Conservation (phyloP, 306 rosid species). For the Medicago lupulina region DNA sequence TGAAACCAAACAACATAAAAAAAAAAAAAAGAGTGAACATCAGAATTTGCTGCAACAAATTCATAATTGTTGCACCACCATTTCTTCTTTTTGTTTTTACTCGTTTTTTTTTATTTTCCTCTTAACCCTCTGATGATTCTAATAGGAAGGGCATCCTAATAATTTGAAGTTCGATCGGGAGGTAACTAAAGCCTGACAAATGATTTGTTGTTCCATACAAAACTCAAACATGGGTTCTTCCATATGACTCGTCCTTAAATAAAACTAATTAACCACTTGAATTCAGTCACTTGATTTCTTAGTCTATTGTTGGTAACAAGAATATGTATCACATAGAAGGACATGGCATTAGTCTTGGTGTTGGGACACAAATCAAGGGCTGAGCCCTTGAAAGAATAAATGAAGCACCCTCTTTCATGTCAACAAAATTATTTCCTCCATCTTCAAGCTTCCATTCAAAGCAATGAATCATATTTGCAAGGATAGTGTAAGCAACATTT, state of each 20-base stretch:
- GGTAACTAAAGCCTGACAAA: no score
- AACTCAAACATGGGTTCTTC: no score
- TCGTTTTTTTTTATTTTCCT: no score
- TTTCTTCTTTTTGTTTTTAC: not conserved
- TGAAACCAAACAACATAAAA: not conserved
- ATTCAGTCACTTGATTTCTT: no score
- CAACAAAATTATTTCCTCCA: conserved; percentile 45
- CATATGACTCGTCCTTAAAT: no score
- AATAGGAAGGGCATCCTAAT: no score
- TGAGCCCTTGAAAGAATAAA: conserved; percentile 64
- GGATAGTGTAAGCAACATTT: conserved; percentile 56
- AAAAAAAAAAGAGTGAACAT: not conserved
- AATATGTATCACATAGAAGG: conserved; percentile 30
- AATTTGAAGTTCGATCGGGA: no score
- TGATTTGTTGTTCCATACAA: no score
- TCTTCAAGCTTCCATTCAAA: conserved; percentile 61
- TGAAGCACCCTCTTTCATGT: conserved; percentile 64
- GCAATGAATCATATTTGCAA: conserved; percentile 75
- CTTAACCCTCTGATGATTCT: no score
- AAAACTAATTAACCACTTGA: no score
- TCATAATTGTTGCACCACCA: not conserved
- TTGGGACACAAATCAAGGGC: conserved; percentile 57
- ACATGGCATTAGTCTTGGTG: conserved; percentile 44
- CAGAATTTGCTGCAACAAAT: not conserved
- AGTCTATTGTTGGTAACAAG: not conserved